Evolutionary conservation across 352 stramenopile genomes (phyloP).

Genomic region (Globisporangium solare): DNA sequence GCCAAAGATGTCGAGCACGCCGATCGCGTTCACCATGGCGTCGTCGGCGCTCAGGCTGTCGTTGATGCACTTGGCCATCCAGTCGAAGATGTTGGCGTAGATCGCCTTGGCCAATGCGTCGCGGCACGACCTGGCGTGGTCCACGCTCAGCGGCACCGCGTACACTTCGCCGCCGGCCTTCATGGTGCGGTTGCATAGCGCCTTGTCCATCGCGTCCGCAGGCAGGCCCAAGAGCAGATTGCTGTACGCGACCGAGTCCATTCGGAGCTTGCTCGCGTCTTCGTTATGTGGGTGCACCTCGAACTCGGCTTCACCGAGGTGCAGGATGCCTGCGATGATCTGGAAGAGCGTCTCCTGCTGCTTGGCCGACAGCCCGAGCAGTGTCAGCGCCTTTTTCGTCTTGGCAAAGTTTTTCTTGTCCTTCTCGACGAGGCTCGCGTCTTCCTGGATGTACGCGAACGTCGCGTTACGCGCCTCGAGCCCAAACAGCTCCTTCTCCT

Average conservation of each 20-base stretch:
- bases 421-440: constrained; percentile 29
- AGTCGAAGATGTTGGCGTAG: constrained; percentile 95
- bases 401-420: constrained; percentile 53
- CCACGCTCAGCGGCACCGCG: constrained; percentile 48
- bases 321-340: constrained; percentile 66
- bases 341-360: constrained; percentile 68
- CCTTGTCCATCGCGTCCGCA: constrained; percentile 41
- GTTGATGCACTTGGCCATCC: constrained; percentile 92
- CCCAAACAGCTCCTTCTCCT: constrained; percentile 36
- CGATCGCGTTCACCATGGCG: constrained; percentile 45
- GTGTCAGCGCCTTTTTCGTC: constrained; percentile 48
- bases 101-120: constrained; percentile 94
- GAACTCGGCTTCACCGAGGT: constrained; percentile 75
- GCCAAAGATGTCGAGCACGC: constrained; percentile 89
- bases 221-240: constrained; percentile 48
- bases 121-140: constrained; percentile 73
- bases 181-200: constrained; percentile 67
- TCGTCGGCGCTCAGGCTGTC: constrained; percentile 37
- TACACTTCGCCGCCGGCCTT: constrained; percentile 66
- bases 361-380: constrained; percentile 50
- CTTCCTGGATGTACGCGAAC: constrained; percentile 52
- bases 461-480: constrained; percentile 26
- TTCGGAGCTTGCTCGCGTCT: constrained; percentile 39
- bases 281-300: constrained; percentile 40
- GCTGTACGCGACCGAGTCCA: constrained; percentile 35